Conservation (phyloP, 345 rosid genomes). For the Microthlaspi erraticum region DNA sequence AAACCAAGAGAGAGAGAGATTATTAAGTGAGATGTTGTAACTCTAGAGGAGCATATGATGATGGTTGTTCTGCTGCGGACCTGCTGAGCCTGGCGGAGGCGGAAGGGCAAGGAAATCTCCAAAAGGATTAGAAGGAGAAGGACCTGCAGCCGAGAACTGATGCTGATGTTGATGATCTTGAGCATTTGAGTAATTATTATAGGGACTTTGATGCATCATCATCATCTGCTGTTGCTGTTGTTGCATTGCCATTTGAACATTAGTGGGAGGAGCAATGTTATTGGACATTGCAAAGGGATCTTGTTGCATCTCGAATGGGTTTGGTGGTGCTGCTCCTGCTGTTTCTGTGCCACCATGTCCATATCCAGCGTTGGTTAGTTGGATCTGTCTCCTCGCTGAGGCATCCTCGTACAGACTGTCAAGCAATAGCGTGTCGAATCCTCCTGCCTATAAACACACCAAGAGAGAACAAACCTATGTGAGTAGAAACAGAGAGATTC, state of each 20-base stretch:
- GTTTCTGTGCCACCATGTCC: constrained; percentile 51
- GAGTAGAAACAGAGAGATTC: constrained; percentile 1
- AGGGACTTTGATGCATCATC: constrained; percentile 47
- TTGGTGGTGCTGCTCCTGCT: constrained; percentile 42
- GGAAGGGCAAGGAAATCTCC: constrained; percentile 60
- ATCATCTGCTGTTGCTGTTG: constrained; percentile 53
- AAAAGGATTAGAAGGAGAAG: constrained; percentile 69
- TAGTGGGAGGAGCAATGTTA: constrained; percentile 68
- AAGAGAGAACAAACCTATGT: constrained; percentile 5
- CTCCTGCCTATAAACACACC: constrained; percentile 70
- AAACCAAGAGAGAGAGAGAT: constrained; percentile 21
- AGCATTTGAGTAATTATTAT: constrained; percentile 35
- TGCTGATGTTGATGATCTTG: constrained; percentile 19
- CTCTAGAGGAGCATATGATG: constrained; percentile 58
- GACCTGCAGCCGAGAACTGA: constrained; percentile 42
- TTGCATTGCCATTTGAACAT: constrained; percentile 81
- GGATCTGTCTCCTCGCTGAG: constrained; percentile 73
- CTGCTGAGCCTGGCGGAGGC: constrained; percentile 44
- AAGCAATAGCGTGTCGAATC: constrained; percentile 81
- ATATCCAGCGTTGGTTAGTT: constrained; percentile 81
- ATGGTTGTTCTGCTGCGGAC: constrained; percentile 48
- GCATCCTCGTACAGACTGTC: constrained; percentile 97
- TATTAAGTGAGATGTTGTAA: constrained; percentile 25
- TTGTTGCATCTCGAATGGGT: constrained; percentile 67
- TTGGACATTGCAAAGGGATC: constrained; percentile 80